These are phyloP conservation scores for Cryphonectria naterciae DNA, from an alignment of 2,329 filamentous ascomycete species.

Conservation along the genomic window DNA sequence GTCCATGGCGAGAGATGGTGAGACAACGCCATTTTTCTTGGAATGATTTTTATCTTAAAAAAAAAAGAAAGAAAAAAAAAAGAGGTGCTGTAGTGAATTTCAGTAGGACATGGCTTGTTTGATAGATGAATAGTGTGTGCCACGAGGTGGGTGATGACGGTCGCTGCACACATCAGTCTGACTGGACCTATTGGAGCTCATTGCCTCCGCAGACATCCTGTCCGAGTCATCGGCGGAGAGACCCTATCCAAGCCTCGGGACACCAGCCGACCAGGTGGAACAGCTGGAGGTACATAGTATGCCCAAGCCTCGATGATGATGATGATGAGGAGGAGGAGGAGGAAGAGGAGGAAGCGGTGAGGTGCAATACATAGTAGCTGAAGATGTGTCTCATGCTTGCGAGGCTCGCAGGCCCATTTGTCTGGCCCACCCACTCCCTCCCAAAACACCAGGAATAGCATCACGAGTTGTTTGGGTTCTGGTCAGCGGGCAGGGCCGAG, in stretches of 20 bases:
- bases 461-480: neutral
- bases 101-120: neutral
- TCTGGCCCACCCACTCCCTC: neutral
- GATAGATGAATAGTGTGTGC: neutral
- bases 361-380: neutral
- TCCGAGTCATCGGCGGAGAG: neutral
- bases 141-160: neutral
- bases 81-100: neutral
- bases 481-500: conserved; percentile 6
- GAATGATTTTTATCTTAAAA: no score
- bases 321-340: neutral
- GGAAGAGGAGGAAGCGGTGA: neutral
- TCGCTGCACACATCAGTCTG: neutral
- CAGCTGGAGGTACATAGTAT: neutral
- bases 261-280: neutral
- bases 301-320: neutral
- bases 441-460: conserved; percentile 1
- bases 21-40: neutral
- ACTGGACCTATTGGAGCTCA: neutral
- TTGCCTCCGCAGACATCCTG: neutral
- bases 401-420: neutral
- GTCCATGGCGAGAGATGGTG: neutral
- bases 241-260: neutral
- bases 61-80: no score
- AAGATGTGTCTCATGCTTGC: neutral